A percentile compares a stretch with the other conserved stretches of the same genome.
phyloP scores from a whole-genome alignment of 192 early-diverging fungal genomes.

The Jimgerdemannia lactiflua region DNA sequence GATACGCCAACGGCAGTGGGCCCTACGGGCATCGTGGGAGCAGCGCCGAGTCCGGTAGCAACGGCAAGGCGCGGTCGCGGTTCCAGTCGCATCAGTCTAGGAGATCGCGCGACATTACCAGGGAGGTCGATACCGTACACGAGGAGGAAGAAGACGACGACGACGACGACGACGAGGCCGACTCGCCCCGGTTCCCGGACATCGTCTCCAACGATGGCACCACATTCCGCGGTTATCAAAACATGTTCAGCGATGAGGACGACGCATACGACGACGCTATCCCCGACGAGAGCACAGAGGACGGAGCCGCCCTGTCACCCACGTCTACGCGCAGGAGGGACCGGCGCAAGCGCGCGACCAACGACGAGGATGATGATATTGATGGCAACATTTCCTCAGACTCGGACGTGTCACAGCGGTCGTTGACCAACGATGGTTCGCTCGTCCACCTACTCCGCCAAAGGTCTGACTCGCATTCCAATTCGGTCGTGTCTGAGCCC shows the following conservation, averaged over 20 bases:
- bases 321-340: neutral
- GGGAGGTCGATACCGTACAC: neutral
- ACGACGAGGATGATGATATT: conserved; percentile 7
- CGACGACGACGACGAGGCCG: neutral
- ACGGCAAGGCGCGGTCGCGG: neutral
- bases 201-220: neutral
- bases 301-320: neutral
- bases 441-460: neutral
- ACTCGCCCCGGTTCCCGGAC: neutral
- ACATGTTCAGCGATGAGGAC: neutral
- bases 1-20: neutral
- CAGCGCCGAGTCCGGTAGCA: neutral
- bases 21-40: neutral
- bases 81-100: too few species aligned
- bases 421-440: neutral
- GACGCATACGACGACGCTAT: neutral
- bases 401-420: conserved; percentile 11
- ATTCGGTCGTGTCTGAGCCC: neutral
- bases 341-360: neutral
- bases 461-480: neutral
- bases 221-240: neutral
- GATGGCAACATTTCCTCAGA: conserved; percentile 8
- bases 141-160: neutral
- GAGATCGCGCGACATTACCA: neutral
- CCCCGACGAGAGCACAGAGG: neutral